Conservation (phyloP, 2,329 filamentous ascomycete species). For the Rhexocercosporidium sp. region DNA sequence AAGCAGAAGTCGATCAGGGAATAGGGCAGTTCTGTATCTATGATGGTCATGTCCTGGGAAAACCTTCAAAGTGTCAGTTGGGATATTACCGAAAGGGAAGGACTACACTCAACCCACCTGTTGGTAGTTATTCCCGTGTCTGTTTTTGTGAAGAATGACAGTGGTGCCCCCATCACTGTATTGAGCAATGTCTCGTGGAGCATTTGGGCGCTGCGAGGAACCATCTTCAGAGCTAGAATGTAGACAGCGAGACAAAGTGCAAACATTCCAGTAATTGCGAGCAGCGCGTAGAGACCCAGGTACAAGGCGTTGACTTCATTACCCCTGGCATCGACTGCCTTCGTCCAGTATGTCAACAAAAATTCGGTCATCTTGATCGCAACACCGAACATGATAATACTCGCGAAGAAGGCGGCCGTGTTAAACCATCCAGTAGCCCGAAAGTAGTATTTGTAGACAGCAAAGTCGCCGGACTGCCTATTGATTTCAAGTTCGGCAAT, state of each 20-base stretch:
- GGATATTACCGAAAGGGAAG: not conserved
- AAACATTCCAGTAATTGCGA: conserved; percentile 8
- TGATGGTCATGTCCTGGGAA: conserved; percentile 37
- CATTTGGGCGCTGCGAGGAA: not conserved
- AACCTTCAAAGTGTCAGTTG: conserved; percentile 28
- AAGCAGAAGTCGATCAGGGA: conserved; percentile 6
- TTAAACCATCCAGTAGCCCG: conserved; percentile 23
- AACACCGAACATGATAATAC: not conserved
- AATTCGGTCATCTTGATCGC: conserved; percentile 45
- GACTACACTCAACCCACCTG: not conserved
- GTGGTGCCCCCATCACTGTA: not conserved
- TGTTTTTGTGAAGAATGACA: not conserved
- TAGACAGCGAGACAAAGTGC: not conserved
- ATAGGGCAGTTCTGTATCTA: conserved; percentile 39
- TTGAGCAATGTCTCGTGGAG: not conserved
- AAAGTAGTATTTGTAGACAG: conserved; percentile 37
- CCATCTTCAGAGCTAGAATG: conserved; percentile 35
- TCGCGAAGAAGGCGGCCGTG: conserved; percentile 35
- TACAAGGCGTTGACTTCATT: conserved; percentile 29
- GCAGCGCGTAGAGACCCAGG: conserved; percentile 20
- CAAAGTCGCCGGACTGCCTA: conserved; percentile 32
- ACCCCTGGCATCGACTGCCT: conserved; percentile 8
- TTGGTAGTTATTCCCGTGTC: conserved; percentile 14
- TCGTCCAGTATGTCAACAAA: conserved; percentile 39
- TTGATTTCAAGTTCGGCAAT: conserved; percentile 7